Percentiles rank a stretch among this genome's conserved stretches.
These are phyloP conservation scores for Reutealis trisperma DNA, from an alignment of 345 rosid genomes.

Conservation along the genomic window DNA sequence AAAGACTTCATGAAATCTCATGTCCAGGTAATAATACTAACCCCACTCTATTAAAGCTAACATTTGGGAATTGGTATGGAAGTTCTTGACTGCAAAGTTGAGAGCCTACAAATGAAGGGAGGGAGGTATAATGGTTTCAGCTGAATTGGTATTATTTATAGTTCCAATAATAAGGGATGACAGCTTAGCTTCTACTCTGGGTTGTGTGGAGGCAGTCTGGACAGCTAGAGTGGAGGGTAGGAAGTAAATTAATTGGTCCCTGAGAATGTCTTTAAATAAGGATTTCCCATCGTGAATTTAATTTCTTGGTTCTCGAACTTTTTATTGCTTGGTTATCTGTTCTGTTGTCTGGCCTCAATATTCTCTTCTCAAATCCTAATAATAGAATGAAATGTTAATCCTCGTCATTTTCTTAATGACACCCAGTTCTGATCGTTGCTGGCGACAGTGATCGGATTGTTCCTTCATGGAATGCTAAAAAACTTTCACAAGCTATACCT, in stretches of 20 bases:
- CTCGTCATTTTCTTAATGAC: constrained; percentile 14
- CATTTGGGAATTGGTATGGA: neutral
- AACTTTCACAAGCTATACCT: constrained; percentile 68
- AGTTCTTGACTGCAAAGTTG: neutral
- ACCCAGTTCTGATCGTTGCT: constrained; percentile 67
- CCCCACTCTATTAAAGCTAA: neutral
- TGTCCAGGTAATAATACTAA: constrained; percentile 58
- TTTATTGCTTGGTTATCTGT: neutral
- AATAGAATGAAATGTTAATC: constrained; percentile 2
- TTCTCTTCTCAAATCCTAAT: neutral
- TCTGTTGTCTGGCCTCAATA: neutral
- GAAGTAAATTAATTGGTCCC: neutral
- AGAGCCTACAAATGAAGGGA: neutral
- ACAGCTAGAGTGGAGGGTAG: neutral
- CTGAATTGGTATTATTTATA: neutral
- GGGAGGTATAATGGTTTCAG: neutral
- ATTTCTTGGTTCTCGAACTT: neutral
- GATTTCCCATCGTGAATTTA: neutral
- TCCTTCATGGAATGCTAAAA: constrained; percentile 87
- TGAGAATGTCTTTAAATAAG: neutral
- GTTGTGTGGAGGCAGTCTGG: neutral
- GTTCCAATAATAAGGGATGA: neutral
- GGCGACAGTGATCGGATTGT: constrained; percentile 84
- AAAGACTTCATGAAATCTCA: constrained; percentile 62
- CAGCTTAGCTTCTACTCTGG: neutral